Evolutionary conservation across 164 flowering plant species (phyloP).

Genomic region (Akebia trifoliata): DNA sequence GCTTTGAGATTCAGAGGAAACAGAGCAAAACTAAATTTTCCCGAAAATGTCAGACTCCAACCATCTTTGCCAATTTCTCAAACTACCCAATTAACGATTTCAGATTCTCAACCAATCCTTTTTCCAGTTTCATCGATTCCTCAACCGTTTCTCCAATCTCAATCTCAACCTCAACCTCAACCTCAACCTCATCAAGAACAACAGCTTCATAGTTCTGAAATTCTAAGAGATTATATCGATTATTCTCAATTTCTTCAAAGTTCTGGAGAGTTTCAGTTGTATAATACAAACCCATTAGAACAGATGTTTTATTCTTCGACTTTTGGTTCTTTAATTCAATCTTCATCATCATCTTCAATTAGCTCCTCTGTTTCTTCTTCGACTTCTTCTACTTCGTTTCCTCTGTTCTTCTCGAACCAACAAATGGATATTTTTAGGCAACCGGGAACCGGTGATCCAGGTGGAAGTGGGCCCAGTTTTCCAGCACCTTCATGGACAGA

Average conservation of each 20-base stretch:
- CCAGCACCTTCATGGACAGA: slow-evolving; percentile 31
- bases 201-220: slow-evolving; percentile 17
- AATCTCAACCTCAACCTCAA: not conserved
- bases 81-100: slow-evolving; percentile 8
- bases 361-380: slow-evolving; percentile 4
- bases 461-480: slow-evolving; percentile 21
- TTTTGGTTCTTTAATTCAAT: no score
- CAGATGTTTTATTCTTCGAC: slow-evolving; percentile 22
- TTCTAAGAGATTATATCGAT: slow-evolving; percentile 38
- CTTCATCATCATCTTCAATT: not conserved
- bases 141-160: slow-evolving; percentile 10
- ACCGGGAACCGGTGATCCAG: slow-evolving; percentile 21
- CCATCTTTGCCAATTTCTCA: slow-evolving; percentile 22
- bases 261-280: slow-evolving; percentile 27
- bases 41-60: slow-evolving; percentile 42
- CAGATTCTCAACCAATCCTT: slow-evolving; percentile 24
- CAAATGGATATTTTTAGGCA: slow-evolving; percentile 23
- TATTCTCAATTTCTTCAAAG: slow-evolving; percentile 56
- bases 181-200: not conserved
- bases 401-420: slow-evolving; percentile 22
- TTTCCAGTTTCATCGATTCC: slow-evolving; percentile 11
- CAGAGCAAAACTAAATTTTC: slow-evolving; percentile 77
- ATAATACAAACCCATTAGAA: slow-evolving; percentile 23
- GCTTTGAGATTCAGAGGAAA: slow-evolving; percentile 73
- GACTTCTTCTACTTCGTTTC: slow-evolving; percentile 24